Evolutionary conservation across 306 rosid species (phyloP).

Genomic region (Vicia faba): DNA sequence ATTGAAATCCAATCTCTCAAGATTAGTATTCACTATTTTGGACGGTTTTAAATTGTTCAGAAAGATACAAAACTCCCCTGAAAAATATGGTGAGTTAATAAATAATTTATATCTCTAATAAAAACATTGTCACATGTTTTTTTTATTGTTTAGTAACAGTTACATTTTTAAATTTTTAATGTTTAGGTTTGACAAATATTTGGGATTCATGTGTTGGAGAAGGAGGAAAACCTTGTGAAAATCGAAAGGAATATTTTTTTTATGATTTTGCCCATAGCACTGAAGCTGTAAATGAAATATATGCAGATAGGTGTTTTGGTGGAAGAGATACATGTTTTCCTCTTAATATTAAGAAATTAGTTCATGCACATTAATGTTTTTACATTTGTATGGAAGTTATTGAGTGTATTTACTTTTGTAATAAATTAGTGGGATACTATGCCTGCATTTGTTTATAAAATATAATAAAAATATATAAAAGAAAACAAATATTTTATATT

Average conservation of each 20-base stretch:
- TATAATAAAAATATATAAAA: no score
- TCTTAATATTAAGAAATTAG: constrained; percentile 1
- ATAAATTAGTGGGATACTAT: no score
- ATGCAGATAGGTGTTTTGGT: neutral
- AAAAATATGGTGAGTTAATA: constrained; percentile 21
- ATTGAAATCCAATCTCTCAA: neutral
- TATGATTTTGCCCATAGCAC: neutral
- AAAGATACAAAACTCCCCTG: constrained; percentile 4
- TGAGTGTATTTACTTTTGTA: no score
- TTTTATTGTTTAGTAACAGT: neutral
- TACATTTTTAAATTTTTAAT: neutral
- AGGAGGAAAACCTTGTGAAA: constrained; percentile 16
- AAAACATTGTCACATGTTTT: neutral
- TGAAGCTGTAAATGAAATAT: neutral
- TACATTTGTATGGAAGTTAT: no score
- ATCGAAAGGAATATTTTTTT: constrained; percentile 3
- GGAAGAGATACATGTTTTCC: neutral
- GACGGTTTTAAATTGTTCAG: constrained; percentile 18
- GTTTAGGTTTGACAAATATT: constrained; percentile 1
- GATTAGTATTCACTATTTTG: constrained; percentile 8
- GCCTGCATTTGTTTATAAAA: no score
- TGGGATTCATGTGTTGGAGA: neutral
- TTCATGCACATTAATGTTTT: neutral
- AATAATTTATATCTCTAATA: neutral
- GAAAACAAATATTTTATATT: no score